Percentiles rank a stretch among this genome's conserved stretches.
Evolutionary conservation across 345 rosid genomes (phyloP).

Genomic region (Gossypium australe): DNA sequence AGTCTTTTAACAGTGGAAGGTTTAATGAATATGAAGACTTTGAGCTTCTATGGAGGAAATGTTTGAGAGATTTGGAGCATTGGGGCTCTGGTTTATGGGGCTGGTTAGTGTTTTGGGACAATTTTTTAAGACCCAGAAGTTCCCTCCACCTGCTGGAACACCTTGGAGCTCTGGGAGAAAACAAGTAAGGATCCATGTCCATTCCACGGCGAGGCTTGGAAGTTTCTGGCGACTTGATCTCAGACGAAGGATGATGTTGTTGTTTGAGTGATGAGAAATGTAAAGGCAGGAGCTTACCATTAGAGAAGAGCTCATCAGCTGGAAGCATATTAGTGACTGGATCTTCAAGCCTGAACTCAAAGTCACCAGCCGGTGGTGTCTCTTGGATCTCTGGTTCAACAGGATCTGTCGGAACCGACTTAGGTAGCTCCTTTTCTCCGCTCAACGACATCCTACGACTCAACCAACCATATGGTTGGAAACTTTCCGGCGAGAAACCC

Average conservation of each 20-base stretch:
- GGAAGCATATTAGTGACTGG: slow-evolving; percentile 71
- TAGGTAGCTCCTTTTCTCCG: slow-evolving; percentile 37
- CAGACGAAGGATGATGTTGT: slow-evolving; percentile 7
- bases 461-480: slow-evolving; percentile 60
- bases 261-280: slow-evolving; percentile 29
- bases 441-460: slow-evolving; percentile 56
- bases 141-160: slow-evolving; percentile 94
- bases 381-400: slow-evolving; percentile 29
- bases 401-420: slow-evolving; percentile 1
- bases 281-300: slow-evolving; percentile 80
- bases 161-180: slow-evolving; percentile 74
- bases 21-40: slow-evolving; percentile 40
- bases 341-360: slow-evolving; percentile 86
- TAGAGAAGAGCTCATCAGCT: slow-evolving; percentile 87
- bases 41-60: slow-evolving; percentile 60
- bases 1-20: slow-evolving; percentile 66
- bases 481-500: slow-evolving; percentile 44
- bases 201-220: slow-evolving; percentile 32
- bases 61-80: slow-evolving; percentile 47
- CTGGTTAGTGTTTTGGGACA: slow-evolving; percentile 35
- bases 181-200: slow-evolving; percentile 40
- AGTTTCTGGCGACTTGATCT: slow-evolving; percentile 28
- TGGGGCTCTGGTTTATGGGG: slow-evolving; percentile 20
- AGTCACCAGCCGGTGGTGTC: slow-evolving; percentile 34
- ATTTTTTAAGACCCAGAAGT: slow-evolving; percentile 64